Conservation (phyloP, 2,329 filamentous ascomycete genomes). For the Fusarium duplospermum region DNA sequence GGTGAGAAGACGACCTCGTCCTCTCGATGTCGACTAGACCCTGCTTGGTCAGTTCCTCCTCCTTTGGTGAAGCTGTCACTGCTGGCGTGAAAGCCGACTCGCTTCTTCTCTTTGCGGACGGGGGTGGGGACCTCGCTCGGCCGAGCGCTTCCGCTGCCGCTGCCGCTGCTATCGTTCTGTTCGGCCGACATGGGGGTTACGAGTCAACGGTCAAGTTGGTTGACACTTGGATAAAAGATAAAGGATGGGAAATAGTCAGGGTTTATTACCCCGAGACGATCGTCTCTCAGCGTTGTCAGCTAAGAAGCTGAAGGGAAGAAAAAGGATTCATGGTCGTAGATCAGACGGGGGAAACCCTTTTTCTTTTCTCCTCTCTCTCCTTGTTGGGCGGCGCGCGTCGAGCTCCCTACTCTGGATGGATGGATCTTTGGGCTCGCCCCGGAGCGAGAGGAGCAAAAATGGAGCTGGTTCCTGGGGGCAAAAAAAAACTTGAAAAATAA, state of each 20-base stretch:
- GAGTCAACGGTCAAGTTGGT: background rate
- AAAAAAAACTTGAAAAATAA: constrained; percentile 14
- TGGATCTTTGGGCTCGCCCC: constrained; percentile 34
- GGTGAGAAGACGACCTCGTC: constrained; percentile 43
- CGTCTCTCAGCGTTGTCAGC: constrained; percentile 28
- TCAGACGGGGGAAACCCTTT: constrained; percentile 29
- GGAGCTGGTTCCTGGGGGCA: constrained; percentile 36
- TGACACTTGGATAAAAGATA: background rate
- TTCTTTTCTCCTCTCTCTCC: background rate
- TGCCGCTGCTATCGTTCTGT: constrained; percentile 42
- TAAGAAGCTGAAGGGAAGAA: constrained; percentile 23
- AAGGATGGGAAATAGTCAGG: constrained; percentile 4
- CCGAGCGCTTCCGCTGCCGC: constrained; percentile 37
- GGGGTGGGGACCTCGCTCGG: constrained; percentile 47
- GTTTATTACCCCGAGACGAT: constrained; percentile 23
- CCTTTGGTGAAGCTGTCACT: constrained; percentile 36
- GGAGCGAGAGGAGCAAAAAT: constrained; percentile 44
- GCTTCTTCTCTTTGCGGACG: constrained; percentile 54
- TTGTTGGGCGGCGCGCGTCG: background rate
- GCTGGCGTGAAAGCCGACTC: constrained; percentile 53
- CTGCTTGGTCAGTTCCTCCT: constrained; percentile 9
- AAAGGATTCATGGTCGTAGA: constrained; percentile 35
- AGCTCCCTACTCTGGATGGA: constrained; percentile 14
- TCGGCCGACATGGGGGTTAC: constrained; percentile 36
- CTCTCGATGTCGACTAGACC: constrained; percentile 15